These are phyloP conservation scores for Bimuria novae-zelandiae DNA, from an alignment of 2,329 filamentous ascomycete genomes.

Conservation along the genomic window DNA sequence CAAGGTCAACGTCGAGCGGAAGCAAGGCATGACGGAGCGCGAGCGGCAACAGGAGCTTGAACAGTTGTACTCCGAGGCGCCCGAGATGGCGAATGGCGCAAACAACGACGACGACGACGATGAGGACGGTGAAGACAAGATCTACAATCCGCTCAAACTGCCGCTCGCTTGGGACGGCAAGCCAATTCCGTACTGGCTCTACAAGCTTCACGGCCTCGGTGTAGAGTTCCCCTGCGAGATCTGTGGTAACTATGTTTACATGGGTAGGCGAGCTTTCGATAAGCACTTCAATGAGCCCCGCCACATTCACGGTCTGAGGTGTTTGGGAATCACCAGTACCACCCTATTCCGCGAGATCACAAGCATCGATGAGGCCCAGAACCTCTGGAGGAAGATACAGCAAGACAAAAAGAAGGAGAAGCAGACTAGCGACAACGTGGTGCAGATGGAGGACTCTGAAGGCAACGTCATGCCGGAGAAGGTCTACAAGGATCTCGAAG, in stretches of 20 bases:
- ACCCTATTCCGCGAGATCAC: conserved; percentile 93
- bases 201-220: conserved; percentile 92
- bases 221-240: conserved; percentile 96
- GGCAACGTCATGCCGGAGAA: conserved; percentile 99
- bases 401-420: conserved; percentile 79
- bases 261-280: conserved; percentile 93
- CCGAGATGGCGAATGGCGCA: conserved; percentile 53
- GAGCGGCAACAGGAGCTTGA: conserved; percentile 94
- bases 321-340: conserved; percentile 89
- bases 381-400: conserved; percentile 92
- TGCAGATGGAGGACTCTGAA: conserved; percentile 98
- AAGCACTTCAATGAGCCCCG: conserved; percentile 97
- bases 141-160: conserved; percentile 96
- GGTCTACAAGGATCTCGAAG: conserved; percentile 93
- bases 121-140: conserved; percentile 71
- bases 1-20: conserved; percentile 91
- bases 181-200: conserved; percentile 98
- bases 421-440: conserved; percentile 77
- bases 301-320: conserved; percentile 92
- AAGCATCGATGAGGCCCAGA: conserved; percentile 83
- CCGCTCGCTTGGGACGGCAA: conserved; percentile 98
- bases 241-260: conserved; percentile 98
- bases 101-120: conserved; percentile 70
- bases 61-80: conserved; percentile 72
- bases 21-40: conserved; percentile 95